Conservation (phyloP, 1,139 yeast genomes). For the Hemisphaericaspora subhashii region DNA sequence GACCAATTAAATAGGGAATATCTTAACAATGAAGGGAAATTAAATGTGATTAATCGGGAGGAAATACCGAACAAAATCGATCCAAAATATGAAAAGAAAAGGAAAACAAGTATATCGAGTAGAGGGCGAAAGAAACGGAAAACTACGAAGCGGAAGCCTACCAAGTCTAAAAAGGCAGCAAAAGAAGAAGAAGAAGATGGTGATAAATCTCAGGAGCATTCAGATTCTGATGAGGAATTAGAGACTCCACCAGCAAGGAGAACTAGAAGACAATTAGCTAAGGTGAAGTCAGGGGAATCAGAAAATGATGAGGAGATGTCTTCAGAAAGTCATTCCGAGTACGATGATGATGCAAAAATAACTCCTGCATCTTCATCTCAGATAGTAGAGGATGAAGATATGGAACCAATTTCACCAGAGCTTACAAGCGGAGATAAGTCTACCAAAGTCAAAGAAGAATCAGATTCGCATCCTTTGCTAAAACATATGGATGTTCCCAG, state of each 20-base stretch:
- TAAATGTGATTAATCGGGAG: constrained; percentile 10
- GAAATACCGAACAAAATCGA: constrained; percentile 10
- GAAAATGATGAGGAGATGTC: constrained; percentile 5
- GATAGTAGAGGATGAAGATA: background rate
- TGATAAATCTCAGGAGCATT: constrained; percentile 2
- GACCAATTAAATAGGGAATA: constrained; percentile 12
- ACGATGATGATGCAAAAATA: background rate
- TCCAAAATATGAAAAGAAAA: constrained; percentile 6
- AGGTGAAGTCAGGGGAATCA: constrained; percentile 4
- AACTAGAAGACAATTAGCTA: background rate
- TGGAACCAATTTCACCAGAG: constrained; percentile 6
- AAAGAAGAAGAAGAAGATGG: constrained; percentile 7
- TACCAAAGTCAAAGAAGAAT: constrained; percentile 4
- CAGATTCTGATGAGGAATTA: constrained; percentile 1
- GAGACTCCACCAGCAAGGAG: background rate
- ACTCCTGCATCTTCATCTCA: background rate
- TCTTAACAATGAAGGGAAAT: constrained; percentile 10
- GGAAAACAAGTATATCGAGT: constrained; percentile 2
- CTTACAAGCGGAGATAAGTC: constrained; percentile 5
- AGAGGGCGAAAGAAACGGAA: constrained; percentile 2
- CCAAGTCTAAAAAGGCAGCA: background rate
- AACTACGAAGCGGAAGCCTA: background rate
- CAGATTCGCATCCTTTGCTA: background rate
- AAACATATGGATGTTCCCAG: background rate
- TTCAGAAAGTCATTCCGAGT: constrained; percentile 1